Conservation (phyloP, 164 flowering plant species). For the Sextonia rubra region DNA sequence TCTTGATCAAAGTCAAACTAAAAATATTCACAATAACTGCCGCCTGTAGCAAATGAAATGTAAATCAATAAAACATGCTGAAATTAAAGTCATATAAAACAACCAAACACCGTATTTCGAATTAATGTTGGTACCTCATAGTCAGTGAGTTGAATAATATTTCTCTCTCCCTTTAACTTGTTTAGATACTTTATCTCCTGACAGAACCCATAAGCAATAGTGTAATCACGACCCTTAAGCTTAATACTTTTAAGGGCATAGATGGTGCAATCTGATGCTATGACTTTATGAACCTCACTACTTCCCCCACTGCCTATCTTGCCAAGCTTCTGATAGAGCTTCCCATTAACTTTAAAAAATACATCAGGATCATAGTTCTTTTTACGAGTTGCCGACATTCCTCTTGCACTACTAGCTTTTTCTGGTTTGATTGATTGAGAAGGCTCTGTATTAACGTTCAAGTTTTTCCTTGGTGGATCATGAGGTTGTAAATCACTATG, state of each 20-base stretch:
- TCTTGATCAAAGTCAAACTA: no score
- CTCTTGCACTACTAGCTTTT: slow-evolving; percentile 34
- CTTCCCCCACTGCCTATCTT: slow-evolving; percentile 99
- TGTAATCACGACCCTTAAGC: slow-evolving; percentile 97
- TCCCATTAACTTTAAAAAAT: slow-evolving; percentile 91
- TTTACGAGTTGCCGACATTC: slow-evolving; percentile 36
- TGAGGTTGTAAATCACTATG: slow-evolving; percentile 36
- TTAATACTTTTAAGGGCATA: slow-evolving; percentile 93
- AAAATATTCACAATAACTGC: no score
- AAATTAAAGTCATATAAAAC: neutral
- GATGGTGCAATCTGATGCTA: slow-evolving; percentile 81
- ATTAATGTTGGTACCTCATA: slow-evolving; percentile 61
- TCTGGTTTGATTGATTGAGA: slow-evolving; percentile 52
- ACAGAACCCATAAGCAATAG: slow-evolving; percentile 93
- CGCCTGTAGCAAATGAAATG: neutral
- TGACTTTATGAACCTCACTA: slow-evolving; percentile 98
- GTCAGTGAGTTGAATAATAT: slow-evolving; percentile 88
- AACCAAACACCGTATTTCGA: neutral
- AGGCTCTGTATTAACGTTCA: slow-evolving; percentile 41
- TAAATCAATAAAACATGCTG: neutral
- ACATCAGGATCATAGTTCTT: slow-evolving; percentile 66
- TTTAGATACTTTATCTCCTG: slow-evolving; percentile 88
- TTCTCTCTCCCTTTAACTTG: slow-evolving; percentile 69
- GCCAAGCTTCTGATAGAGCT: slow-evolving; percentile 94
- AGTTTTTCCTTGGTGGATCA: slow-evolving; percentile 27